phyloP scores from a whole-genome alignment of 2,329 filamentous ascomycete genomes.

The Capronia epimyces region DNA sequence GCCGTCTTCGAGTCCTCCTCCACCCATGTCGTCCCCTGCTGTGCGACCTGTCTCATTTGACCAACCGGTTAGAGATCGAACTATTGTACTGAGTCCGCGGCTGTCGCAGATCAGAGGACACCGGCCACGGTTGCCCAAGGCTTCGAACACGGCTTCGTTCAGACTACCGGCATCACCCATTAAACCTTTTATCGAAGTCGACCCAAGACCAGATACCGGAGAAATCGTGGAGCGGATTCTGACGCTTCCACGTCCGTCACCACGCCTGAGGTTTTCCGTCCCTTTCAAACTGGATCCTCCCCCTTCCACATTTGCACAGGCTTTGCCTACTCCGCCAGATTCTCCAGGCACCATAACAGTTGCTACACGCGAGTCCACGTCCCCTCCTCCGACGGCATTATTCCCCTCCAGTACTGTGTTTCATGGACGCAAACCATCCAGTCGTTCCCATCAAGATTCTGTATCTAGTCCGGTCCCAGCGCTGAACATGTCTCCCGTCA shows the following conservation, averaged over 20 bases:
- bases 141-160: constrained; percentile 22
- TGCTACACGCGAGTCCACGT: neutral
- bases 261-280: neutral
- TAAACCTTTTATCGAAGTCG: constrained; percentile 5
- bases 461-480: constrained; percentile 23
- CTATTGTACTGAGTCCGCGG: neutral
- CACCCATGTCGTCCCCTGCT: constrained; percentile 10
- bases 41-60: constrained; percentile 11
- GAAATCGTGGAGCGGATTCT: constrained; percentile 10
- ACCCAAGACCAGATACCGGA: constrained; percentile 1
- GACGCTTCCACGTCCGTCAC: constrained; percentile 12
- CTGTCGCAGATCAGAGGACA: constrained; percentile 9
- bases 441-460: constrained; percentile 13
- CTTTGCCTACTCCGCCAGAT: constrained; percentile 23
- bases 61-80: constrained; percentile 1
- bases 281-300: neutral
- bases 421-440: constrained; percentile 7
- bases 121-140: constrained; percentile 19
- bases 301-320: constrained; percentile 6
- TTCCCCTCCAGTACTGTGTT: constrained; percentile 23
- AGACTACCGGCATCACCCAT: constrained; percentile 6
- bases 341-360: constrained; percentile 6
- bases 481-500: constrained; percentile 16
- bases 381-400: constrained; percentile 11
- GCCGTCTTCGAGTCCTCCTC: constrained; percentile 20